phyloP scores from a whole-genome alignment of 2,329 filamentous ascomycete species.

The Alternaria triticina region DNA sequence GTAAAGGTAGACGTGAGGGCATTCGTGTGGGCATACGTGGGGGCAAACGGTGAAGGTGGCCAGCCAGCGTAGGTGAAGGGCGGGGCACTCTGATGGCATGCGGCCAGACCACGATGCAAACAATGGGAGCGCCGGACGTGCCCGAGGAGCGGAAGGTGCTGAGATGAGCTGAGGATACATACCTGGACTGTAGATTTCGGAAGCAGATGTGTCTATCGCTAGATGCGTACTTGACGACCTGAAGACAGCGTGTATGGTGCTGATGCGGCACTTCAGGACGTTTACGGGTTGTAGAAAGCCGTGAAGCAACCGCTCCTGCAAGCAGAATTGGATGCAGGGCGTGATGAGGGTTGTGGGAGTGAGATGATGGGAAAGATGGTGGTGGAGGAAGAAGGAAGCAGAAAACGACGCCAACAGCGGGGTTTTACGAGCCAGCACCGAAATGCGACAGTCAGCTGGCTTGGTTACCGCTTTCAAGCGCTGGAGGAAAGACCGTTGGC shows the following conservation, averaged over 20 bases:
- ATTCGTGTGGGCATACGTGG: background rate
- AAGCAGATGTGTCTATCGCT: background rate
- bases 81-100: background rate
- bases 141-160: background rate
- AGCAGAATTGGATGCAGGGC: constrained; percentile 1
- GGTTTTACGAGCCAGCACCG: constrained; percentile 12
- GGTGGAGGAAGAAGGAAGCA: constrained; percentile 13
- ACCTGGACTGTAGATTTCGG: constrained; percentile 7
- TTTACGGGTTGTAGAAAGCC: background rate
- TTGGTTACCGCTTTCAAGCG: constrained; percentile 11
- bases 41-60: background rate
- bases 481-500: constrained; percentile 19
- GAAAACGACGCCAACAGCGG: constrained; percentile 12
- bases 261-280: background rate
- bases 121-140: background rate
- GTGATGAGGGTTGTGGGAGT: constrained; percentile 8
- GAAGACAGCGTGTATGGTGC: background rate
- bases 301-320: background rate
- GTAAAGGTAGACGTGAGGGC: background rate
- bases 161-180: background rate
- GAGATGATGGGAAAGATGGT: constrained; percentile 8
- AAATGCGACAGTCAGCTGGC: constrained; percentile 23
- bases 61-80: background rate
- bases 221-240: background rate
- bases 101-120: background rate